A percentile compares a stretch with the other conserved stretches of the same genome.
Conservation (phyloP, 495 filamentous ascomycete species). For the Penicillium cataractarum region DNA sequence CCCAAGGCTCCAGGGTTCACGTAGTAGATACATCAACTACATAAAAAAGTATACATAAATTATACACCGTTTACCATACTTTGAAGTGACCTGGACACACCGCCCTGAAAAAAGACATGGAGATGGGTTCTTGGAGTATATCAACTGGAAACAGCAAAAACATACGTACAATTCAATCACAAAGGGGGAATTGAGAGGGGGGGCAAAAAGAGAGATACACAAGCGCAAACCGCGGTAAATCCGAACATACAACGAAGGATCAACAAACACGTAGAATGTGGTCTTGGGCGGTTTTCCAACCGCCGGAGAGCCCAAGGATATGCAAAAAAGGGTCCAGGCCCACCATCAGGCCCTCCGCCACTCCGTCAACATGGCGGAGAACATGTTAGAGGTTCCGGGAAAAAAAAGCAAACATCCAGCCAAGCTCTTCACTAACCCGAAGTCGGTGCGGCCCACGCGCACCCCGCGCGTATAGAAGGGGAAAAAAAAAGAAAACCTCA, state of each 20-base stretch:
- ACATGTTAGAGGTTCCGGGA: not conserved
- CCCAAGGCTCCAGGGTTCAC: not conserved
- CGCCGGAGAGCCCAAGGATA: not conserved
- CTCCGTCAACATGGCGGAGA: conserved; percentile 3
- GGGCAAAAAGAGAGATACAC: conserved; percentile 3
- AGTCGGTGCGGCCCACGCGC: conserved; percentile 13
- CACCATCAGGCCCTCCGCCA: not conserved
- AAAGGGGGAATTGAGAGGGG: conserved; percentile 12
- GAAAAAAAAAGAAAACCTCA: conserved; percentile 5
- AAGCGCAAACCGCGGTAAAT: conserved; percentile 14
- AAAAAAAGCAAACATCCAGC: conserved; percentile 25
- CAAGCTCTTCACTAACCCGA: not conserved
- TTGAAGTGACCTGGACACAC: not conserved
- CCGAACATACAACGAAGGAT: conserved; percentile 4
- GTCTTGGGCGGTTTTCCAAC: conserved; percentile 15
- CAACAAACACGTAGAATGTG: not conserved
- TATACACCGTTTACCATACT: not conserved
- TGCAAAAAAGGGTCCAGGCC: not conserved
- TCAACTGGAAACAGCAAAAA: conserved; percentile 1
- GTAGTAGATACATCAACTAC: not conserved
- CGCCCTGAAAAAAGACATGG: not conserved
- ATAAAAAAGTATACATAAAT: not conserved
- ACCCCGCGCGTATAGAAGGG: conserved; percentile 21
- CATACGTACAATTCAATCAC: conserved; percentile 6
- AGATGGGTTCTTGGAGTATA: not conserved